Base-by-base conservation (phyloP, 73 alveolate genomes). In the Stentor roeselii region DNA sequence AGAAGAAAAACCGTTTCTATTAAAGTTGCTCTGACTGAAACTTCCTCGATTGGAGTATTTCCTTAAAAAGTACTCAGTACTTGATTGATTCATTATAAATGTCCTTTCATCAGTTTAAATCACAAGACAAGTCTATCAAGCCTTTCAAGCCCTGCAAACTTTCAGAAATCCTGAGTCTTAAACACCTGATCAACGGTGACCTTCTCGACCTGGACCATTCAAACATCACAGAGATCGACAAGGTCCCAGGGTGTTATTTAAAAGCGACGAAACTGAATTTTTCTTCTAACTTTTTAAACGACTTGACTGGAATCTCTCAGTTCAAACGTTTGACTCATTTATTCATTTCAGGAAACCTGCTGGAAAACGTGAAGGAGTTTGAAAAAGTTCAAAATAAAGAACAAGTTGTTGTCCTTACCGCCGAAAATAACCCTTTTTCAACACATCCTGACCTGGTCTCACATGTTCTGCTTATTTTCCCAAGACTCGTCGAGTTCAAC, bases 401-500 rank as follows among this genome's bases (percentile, higher is more conserved):
- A 67, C 21, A 67, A 0, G 14, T 67, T 21, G 37, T 21, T 21
- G 80, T 67, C 42, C n/a, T 67, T 21, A 27, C 50, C 34, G 80
- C 34, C 27, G 80, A 21, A 67, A 40, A 40, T 15, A 67, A 67
- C 34, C 80, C 80, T 67, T 67, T 67, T 67, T 21, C 80, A 32
- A 1, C 21, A 0, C 80, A 67, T 67, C 42, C 37, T 21, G 37
- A 67, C 37, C 21, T 67, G 2, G 41, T 21, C 11, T 40, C 80
- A 67, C 41, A 27, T 30, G 11, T n/a, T n/a, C 41, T 67, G n/a
- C 37, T 21, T 21, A 67, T 67, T 67, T 67, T 67, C 1, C 80
- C 80, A 67, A n/a, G 37, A 27, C 34, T 67, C 21, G 37, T 67
- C 14, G 80, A 67, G 34, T 27, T 67, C 34, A 40, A 67, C 2